A percentile compares a stretch with the other conserved stretches of the same genome.
These are phyloP conservation scores for Sclerotiophoma versabilis DNA, from an alignment of 2,329 filamentous ascomycete genomes.

Conservation along the genomic window DNA sequence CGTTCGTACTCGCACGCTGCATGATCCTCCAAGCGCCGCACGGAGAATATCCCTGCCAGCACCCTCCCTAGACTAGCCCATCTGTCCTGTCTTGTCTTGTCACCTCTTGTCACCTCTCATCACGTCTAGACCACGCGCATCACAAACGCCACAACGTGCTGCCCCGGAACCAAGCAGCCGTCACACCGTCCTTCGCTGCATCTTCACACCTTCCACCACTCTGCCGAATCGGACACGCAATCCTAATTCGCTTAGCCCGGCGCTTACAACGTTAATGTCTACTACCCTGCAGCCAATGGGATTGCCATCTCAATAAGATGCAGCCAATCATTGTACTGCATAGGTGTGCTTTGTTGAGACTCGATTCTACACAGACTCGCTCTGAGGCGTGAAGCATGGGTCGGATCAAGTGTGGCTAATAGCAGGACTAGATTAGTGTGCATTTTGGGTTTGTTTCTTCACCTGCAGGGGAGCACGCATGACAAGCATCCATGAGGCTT, in stretches of 20 bases:
- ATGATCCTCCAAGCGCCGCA: background rate
- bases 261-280: conserved; percentile 8
- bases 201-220: background rate
- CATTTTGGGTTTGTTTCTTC: background rate
- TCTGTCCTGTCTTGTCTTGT: no score
- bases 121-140: background rate
- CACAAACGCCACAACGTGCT: conserved; percentile 11
- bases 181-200: conserved; percentile 12
- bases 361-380: no score
- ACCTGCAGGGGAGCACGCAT: conserved; percentile 10
- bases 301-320: background rate
- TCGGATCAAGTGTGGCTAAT: no score
- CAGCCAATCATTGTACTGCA: no score
- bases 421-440: background rate
- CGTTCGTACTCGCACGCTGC: background rate
- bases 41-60: conserved; percentile 6
- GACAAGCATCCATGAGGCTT: conserved; percentile 3
- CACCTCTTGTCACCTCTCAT: no score
- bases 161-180: background rate
- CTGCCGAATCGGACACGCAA: background rate
- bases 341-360: no score
- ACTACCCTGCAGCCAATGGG: conserved; percentile 1
- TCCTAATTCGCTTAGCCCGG: conserved; percentile 11
- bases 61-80: no score
- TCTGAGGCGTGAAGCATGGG: no score